Percentiles rank a stretch among this genome's conserved stretches.
phyloP scores from a whole-genome alignment of 75 land plant genomes.

The Isoetes taiwanensis region DNA sequence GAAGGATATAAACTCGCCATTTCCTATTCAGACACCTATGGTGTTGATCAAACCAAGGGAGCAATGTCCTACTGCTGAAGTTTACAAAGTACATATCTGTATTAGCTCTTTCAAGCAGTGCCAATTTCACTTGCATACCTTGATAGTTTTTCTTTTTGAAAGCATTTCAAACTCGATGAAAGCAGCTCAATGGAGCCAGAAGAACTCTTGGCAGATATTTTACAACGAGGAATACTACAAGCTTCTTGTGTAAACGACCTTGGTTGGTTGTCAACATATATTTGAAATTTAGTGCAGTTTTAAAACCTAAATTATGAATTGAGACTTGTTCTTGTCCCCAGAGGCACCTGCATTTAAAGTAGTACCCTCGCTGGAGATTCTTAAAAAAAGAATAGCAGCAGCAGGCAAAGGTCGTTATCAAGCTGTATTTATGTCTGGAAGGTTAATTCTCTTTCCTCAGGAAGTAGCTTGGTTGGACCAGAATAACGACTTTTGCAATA shows the following conservation, averaged over 20 bases:
- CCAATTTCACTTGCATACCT: not conserved
- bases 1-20: conserved; percentile 50
- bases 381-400: conserved; percentile 61
- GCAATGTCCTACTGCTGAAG: conserved; percentile 88
- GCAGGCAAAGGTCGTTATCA: conserved; percentile 72
- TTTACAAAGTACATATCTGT: conserved; percentile 58
- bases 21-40: conserved; percentile 69
- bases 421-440: conserved; percentile 99
- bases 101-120: not conserved
- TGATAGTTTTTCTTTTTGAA: not conserved
- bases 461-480: not conserved
- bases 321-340: conserved; percentile 14
- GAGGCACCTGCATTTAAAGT: conserved; percentile 95
- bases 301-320: too few relatives aligned
- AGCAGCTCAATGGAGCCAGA: conserved; percentile 67
- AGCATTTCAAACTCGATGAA: conserved; percentile 56
- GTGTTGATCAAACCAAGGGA: conserved; percentile 86
- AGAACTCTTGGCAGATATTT: conserved; percentile 49
- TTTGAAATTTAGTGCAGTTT: not conserved
- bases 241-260: conserved; percentile 84
- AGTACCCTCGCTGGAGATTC: conserved; percentile 63
- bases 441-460: conserved; percentile 28
- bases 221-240: conserved; percentile 66
- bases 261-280: conserved; percentile 31
- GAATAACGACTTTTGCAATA: too few relatives aligned